Evolutionary conservation across 345 rosid genomes (phyloP).

Genomic region (Laguncularia racemosa): DNA sequence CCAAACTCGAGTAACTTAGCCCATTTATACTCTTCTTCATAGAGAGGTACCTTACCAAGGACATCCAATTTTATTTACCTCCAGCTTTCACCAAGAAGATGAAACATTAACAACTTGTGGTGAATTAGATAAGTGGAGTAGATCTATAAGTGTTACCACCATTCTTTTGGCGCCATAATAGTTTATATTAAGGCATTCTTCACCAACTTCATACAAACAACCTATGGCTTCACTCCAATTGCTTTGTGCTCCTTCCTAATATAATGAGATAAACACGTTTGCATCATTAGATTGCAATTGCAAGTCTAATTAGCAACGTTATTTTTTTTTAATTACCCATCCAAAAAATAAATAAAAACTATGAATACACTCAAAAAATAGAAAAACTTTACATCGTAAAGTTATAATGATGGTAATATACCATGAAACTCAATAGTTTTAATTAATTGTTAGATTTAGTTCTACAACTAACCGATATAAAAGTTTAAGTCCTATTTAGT

Average conservation of each 20-base stretch:
- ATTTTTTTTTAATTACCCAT: too few relatives aligned
- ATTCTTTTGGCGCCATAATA: slow-evolving; percentile 19
- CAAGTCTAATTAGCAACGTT: too few relatives aligned
- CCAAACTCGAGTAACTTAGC: neutral
- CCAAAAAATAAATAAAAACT: too few relatives aligned
- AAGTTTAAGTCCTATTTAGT: too few relatives aligned
- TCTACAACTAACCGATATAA: too few relatives aligned
- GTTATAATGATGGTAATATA: too few relatives aligned
- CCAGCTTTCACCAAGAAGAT: slow-evolving; percentile 6
- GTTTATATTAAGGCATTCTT: slow-evolving; percentile 18
- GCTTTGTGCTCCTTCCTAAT: slow-evolving; percentile 3
- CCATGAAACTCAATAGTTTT: too few relatives aligned
- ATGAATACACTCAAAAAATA: too few relatives aligned
- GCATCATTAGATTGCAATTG: too few relatives aligned
- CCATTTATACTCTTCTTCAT: neutral
- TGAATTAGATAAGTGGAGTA: slow-evolving; percentile 25
- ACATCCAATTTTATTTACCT: slow-evolving; percentile 4
- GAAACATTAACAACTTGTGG: slow-evolving; percentile 28
- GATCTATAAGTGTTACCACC: slow-evolving; percentile 12
- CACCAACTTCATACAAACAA: slow-evolving; percentile 8
- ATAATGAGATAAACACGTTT: too few relatives aligned
- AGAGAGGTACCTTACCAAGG: neutral
- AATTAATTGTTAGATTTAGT: too few relatives aligned
- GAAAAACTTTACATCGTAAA: too few relatives aligned
- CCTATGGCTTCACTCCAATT: slow-evolving; percentile 13